Base-by-base conservation (phyloP, 805 yeast species). In the Novakomyces olei region DNA sequence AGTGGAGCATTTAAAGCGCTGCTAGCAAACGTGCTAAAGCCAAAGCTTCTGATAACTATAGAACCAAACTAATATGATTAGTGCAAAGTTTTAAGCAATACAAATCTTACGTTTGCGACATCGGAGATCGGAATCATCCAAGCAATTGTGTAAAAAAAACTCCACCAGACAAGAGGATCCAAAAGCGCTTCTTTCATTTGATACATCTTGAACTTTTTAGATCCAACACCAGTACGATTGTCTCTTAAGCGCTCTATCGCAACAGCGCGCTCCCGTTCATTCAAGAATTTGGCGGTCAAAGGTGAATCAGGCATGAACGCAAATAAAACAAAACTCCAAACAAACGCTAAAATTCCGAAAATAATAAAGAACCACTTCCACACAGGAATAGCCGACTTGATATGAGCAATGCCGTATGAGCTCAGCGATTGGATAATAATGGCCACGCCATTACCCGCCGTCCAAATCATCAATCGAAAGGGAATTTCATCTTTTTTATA, bases 331-430 rank as follows among this genome's bases (percentile, higher is more conserved):
- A 61, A 33, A 4, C 74, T 74, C n/a, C 66, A 43, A 5, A 61
- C 43, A 4, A 69, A 47, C 2, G 79, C 69, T 36, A 67, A 55
- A 4, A 57, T 46, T 6, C 88, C 88, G 27, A 66, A 60, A 19
- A 72, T 55, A 30, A 75, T 51, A 45, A 63, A 75, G 3, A 71
- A 47, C 9, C 67, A 46, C 44, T 64, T 68, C 83, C 83, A 76
- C 3, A 72, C 57, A 4, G 69, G 49, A 15, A 34, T 15, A 25
- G 20, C 36, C 34, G 53, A 52, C 56, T 46, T 49, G 5, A 39
- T 45, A 42, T 59, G 48, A 1, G 30, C 45, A 30, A 60, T 41
- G 3, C 65, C 68, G 40, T 63, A 65, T 1, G 69, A 65, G 33
- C 65, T 61, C 8, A 54, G 54, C 9, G 58, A 57, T n/a, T 69